Evolutionary conservation across 2,329 filamentous ascomycete species (phyloP).

Genomic region (Pseudogymnoascus sp.): DNA sequence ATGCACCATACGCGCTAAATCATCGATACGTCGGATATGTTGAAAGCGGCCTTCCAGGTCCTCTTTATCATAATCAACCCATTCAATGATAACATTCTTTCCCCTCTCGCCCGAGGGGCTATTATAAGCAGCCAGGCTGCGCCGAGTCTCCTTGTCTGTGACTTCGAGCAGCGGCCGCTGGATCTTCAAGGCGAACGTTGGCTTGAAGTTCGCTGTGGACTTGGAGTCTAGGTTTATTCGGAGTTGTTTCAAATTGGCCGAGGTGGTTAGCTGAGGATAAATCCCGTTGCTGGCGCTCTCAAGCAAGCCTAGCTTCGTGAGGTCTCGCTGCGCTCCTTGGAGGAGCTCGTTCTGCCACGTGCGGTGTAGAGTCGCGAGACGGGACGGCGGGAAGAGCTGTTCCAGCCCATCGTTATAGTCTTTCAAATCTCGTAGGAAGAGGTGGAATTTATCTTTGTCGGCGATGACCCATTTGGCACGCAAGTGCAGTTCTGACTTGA

Average conservation of each 20-base stretch:
- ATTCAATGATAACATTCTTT: constrained; percentile 36
- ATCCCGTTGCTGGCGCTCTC: constrained; percentile 35
- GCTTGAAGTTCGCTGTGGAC: constrained; percentile 35
- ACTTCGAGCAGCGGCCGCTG: constrained; percentile 28
- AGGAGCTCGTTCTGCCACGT: constrained; percentile 42
- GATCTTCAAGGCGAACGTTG: constrained; percentile 37
- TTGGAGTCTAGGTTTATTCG: constrained; percentile 40
- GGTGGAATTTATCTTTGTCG: constrained; percentile 40
- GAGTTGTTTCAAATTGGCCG: constrained; percentile 39
- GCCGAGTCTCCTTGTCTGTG: constrained; percentile 17
- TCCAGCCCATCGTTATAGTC: constrained; percentile 43
- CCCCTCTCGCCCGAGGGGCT: constrained; percentile 23
- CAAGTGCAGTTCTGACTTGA: constrained; percentile 22
- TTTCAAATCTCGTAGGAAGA: constrained; percentile 35
- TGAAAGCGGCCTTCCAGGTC: constrained; percentile 36
- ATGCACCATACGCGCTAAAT: constrained; percentile 41
- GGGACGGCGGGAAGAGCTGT: constrained; percentile 37
- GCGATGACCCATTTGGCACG: constrained; percentile 39
- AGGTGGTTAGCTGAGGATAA: constrained; percentile 37
- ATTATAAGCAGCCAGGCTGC: constrained; percentile 31
- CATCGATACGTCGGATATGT: constrained; percentile 39
- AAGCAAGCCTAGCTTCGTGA: constrained; percentile 36
- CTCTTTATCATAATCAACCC: constrained; percentile 37
- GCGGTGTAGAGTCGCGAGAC: constrained; percentile 37
- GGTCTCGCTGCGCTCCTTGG: constrained; percentile 37